Conservation (phyloP, 768 basidiomycete genomes). For the Inosperma sp. region DNA sequence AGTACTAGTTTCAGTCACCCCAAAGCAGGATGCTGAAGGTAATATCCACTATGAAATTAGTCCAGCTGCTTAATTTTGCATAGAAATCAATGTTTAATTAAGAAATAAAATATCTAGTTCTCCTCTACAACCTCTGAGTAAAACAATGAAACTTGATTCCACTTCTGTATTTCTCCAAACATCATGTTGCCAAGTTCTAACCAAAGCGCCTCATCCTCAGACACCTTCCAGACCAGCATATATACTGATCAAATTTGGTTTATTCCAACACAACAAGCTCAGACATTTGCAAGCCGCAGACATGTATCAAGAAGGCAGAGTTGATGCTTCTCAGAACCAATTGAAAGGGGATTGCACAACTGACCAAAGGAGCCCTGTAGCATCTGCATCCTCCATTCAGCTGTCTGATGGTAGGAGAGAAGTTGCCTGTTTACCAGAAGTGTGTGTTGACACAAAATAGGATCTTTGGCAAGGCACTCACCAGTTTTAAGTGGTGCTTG, state of each 20-base stretch:
- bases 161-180: slow-evolving; percentile 30
- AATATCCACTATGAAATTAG: too few relatives aligned
- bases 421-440: slow-evolving; percentile 35
- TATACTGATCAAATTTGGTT: slow-evolving; percentile 44
- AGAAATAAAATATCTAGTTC: too few relatives aligned
- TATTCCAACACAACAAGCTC: slow-evolving; percentile 30
- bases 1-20: too few relatives aligned
- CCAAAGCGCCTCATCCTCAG: slow-evolving; percentile 31
- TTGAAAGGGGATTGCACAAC: slow-evolving; percentile 37
- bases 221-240: slow-evolving; percentile 33
- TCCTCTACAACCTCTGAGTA: too few relatives aligned
- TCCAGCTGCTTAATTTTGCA: too few relatives aligned
- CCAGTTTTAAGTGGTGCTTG: slow-evolving; percentile 36
- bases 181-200: slow-evolving; percentile 33
- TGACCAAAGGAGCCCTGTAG: slow-evolving; percentile 45
- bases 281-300: slow-evolving; percentile 33
- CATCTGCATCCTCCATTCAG: slow-evolving; percentile 47
- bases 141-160: slow-evolving; percentile 34
- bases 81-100: too few relatives aligned
- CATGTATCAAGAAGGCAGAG: slow-evolving; percentile 35
- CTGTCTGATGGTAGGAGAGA: slow-evolving; percentile 43
- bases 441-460: slow-evolving; percentile 16
- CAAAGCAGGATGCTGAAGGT: too few relatives aligned
- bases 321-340: slow-evolving; percentile 24
- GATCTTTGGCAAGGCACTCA: slow-evolving; percentile 15